Evolutionary conservation across 371 early-diverging fungal species (phyloP), one percentile per base, ranked within the genome.

Genomic region (Syncephalastrum sp.): DNA sequence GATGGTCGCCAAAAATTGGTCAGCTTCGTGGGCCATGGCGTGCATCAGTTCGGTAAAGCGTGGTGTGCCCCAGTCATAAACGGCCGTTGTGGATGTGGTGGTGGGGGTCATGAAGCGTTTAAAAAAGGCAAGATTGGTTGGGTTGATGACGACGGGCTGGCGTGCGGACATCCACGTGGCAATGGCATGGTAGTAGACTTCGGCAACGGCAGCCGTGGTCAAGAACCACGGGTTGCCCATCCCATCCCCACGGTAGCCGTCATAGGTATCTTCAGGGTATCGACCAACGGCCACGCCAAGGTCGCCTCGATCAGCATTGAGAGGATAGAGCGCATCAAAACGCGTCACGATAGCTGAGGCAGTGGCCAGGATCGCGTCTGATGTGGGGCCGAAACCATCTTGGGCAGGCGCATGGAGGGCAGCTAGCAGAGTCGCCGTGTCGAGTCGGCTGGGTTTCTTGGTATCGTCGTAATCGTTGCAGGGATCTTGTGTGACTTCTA

Each of bases 181-280:
- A 5, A 71, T 59, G n/a, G 74, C 76, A 16, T 75, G 67, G 65
- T 89, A 91, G 47, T 84, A 80, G 12, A 85, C 56, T 57, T 93
- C 91, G 10, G 91, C 84, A 29, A 79, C 45, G 0, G 81, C 80
- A 10, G 77, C 64, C 0, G 91, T 92, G 7, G 76, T 57, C 13
- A 92, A 68, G 41, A 87, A 80, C 93, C 90, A 90, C 3, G 91
- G 91, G 58, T 90, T 89, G 15, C 91, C 91, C 5, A 49, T 25
- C 2, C 76, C 74, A n/a, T 15, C 59, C 2, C 65, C 57, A 6
- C 74, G 82, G 44, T 81, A 64, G 19, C 89, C 90, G 52, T 87
- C 71, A 54, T 91, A 91, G 15, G 72, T 69, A 63, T 92, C 91
- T 57, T 88, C 90, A 0, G 85, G 77, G 57, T 91, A 92, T 8